A percentile compares a stretch with the other conserved stretches of the same genome.
Conservation (phyloP, 768 basidiomycete species). For the Lepiota brunneoincarnata region DNA sequence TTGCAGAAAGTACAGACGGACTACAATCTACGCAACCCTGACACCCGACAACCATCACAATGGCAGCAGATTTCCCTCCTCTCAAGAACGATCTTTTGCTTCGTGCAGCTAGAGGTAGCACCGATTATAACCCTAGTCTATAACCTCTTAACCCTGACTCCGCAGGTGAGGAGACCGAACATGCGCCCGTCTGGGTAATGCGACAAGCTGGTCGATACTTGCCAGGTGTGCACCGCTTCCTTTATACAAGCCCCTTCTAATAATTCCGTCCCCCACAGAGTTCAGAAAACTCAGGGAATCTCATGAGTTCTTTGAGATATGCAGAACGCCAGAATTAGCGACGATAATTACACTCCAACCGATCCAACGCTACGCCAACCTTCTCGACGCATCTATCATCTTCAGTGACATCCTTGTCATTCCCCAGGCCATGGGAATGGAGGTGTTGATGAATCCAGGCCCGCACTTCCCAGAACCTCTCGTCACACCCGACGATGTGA, state of each 20-base stretch:
- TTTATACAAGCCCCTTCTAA: constrained; percentile 1
- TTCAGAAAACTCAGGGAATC: constrained; percentile 82
- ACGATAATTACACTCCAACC: constrained; percentile 92
- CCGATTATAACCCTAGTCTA: neutral
- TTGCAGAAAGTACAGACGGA: no score
- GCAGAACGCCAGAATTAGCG: constrained; percentile 88
- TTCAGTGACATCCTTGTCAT: constrained; percentile 98
- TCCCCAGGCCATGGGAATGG: constrained; percentile 97
- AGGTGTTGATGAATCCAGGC: constrained; percentile 89
- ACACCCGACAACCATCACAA: constrained; percentile 20
- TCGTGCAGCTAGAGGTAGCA: constrained; percentile 78
- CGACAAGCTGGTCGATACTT: constrained; percentile 95
- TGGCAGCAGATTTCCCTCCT: constrained; percentile 56
- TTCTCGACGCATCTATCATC: constrained; percentile 95
- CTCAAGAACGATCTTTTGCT: constrained; percentile 86
- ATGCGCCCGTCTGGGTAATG: constrained; percentile 99
- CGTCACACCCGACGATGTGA: constrained; percentile 68
- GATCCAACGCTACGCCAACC: constrained; percentile 79
- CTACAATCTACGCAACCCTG: neutral
- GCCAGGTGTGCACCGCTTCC: constrained; percentile 58
- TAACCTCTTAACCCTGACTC: neutral
- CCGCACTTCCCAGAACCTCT: constrained; percentile 90
- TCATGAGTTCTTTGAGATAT: constrained; percentile 95
- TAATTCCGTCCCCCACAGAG: constrained; percentile 48
- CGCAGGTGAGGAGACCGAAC: constrained; percentile 78